A percentile compares a stretch with the other conserved stretches of the same genome.
These are phyloP conservation scores for Balansia obtecta DNA, from an alignment of 2,329 filamentous ascomycete genomes.

Conservation along the genomic window DNA sequence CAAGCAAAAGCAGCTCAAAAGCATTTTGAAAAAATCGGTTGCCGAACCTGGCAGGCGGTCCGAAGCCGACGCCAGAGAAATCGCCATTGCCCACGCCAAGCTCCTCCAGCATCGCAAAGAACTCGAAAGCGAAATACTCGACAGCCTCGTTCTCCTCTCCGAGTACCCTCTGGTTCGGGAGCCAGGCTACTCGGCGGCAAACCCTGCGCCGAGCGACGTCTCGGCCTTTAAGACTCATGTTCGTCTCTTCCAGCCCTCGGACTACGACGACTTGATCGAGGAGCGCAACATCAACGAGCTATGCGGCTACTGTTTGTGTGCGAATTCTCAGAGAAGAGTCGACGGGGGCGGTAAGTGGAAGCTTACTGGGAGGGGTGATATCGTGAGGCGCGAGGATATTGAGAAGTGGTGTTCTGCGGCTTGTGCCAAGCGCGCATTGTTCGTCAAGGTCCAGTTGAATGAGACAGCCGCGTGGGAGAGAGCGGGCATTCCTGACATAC, in stretches of 20 bases:
- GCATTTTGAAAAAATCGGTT: slow-evolving; percentile 46
- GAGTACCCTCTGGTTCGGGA: slow-evolving; percentile 34
- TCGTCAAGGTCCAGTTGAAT: slow-evolving; percentile 77
- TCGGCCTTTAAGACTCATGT: slow-evolving; percentile 54
- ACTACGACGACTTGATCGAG: slow-evolving; percentile 79
- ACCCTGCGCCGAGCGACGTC: slow-evolving; percentile 45
- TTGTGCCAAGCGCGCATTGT: slow-evolving; percentile 71
- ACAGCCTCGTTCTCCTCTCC: slow-evolving; percentile 59
- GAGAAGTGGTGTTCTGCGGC: slow-evolving; percentile 78
- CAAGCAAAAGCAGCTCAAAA: slow-evolving; percentile 30
- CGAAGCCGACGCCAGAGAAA: slow-evolving; percentile 34
- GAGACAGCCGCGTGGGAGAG: slow-evolving; percentile 81
- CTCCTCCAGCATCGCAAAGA: slow-evolving; percentile 75
- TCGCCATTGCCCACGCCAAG: slow-evolving; percentile 71
- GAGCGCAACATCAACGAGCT: slow-evolving; percentile 75
- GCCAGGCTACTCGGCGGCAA: slow-evolving; percentile 28
- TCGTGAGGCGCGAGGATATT: slow-evolving; percentile 59
- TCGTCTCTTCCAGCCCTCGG: slow-evolving; percentile 65
- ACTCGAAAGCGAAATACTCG: slow-evolving; percentile 60
- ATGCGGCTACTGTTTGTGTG: slow-evolving; percentile 79
- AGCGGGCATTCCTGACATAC: slow-evolving; percentile 40
- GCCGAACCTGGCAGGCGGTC: slow-evolving; percentile 13
- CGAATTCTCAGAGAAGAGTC: slow-evolving; percentile 45
- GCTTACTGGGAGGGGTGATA: slow-evolving; percentile 40
- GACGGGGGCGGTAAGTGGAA: slow-evolving; percentile 53